Evolutionary conservation across 768 basidiomycete genomes (phyloP), one percentile per base, ranked within the genome.

Genomic region (Xerocomellus chrysenteron): DNA sequence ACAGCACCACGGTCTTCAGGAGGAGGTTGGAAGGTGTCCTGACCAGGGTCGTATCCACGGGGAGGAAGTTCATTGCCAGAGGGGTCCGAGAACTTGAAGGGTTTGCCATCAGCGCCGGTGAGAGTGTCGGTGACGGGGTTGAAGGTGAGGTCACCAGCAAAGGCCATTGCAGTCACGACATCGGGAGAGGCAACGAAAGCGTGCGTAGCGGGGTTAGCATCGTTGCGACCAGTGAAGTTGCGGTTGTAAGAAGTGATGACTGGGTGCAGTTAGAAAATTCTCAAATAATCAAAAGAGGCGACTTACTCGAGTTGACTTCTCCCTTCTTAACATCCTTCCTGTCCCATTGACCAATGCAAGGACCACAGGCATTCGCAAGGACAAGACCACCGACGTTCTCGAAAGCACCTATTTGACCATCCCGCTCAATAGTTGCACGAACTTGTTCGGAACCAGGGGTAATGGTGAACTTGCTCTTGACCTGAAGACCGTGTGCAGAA

Each of bases 181-280:
- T 97, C 92, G 42, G 92, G 93, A 35, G 93, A 94, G 40, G 93
- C 88, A 68, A 96, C 93, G 69, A 95, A 96, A 47, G 93, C 92
- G 75, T 98, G 97, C 33, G 97, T 99, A 59, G 94, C 94, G 21
- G 96, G 94, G 85, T 99, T 98, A 66, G 97, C 95, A 68, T 98
- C 97, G 75, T 99, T 99, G 71, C 97, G 94, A 55, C 96, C 97
- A 64, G 97, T 98, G 81, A 99, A 99, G 87, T 99, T 99, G 74
- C 97, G 95, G 87, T 99, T 99, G 85, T 99, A 99, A 19, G 95
- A 98, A 50, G 96, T 96, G 76, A 99, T 92, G 81, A 98, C 91
- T 93, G 46, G 39, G 17, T 11, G 11, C 24, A 39, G 49, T 52
- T 28, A 61, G 56, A 57, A 47, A 30, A 9, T n/a, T 28, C 32